Conservation (phyloP, 1,284 basidiomycete genomes). For the Athelia psychrophila region DNA sequence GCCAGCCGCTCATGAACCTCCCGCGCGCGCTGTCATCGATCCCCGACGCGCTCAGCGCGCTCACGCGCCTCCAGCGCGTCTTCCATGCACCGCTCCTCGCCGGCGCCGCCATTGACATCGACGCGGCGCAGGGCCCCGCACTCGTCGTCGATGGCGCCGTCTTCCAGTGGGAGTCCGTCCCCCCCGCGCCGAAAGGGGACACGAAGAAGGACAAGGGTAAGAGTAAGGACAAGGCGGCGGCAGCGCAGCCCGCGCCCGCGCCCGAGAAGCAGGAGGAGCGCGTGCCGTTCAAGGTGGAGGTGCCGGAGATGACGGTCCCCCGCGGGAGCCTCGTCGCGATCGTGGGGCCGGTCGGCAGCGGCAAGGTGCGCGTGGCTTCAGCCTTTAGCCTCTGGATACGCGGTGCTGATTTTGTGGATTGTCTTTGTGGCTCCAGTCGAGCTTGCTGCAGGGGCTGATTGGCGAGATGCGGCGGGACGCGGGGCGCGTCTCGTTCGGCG, state of each 20-base stretch:
- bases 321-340: constrained; percentile 62
- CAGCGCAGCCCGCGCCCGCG: constrained; percentile 9
- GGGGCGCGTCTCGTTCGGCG: constrained; percentile 60
- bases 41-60: constrained; percentile 63
- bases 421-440: constrained; percentile 43
- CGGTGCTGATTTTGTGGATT: not conserved
- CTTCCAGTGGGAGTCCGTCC: constrained; percentile 60
- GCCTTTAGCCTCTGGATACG: no score
- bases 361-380: constrained; percentile 27
- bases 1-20: constrained; percentile 72
- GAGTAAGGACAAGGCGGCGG: constrained; percentile 11
- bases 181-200: constrained; percentile 7
- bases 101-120: constrained; percentile 38
- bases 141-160: constrained; percentile 51
- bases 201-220: constrained; percentile 6
- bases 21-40: constrained; percentile 63
- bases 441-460: constrained; percentile 66
- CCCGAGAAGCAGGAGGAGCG: constrained; percentile 15
- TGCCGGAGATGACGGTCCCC: constrained; percentile 53
- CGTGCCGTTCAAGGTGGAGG: constrained; percentile 46
- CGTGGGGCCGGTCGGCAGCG: constrained; percentile 64
- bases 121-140: constrained; percentile 45
- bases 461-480: constrained; percentile 66
- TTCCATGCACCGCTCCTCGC: constrained; percentile 59
- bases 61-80: constrained; percentile 49